Conservation (phyloP, 768 basidiomycete species). For the Boletus huronensis region DNA sequence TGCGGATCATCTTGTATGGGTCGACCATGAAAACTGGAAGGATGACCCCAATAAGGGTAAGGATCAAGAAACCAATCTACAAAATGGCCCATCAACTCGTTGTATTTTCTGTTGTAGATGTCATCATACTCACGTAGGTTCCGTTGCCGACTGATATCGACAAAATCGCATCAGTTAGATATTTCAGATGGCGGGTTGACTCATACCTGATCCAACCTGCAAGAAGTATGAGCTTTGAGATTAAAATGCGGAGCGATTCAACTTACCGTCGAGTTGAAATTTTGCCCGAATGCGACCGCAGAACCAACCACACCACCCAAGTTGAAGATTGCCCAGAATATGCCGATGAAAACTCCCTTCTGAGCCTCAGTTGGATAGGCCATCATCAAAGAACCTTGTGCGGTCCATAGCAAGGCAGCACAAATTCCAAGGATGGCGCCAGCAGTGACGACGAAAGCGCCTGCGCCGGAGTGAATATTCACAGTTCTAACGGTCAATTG, state of each 20-base stretch:
- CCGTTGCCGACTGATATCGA: conserved; percentile 55
- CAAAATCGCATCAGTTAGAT: not conserved
- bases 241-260: not conserved
- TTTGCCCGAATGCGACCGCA: conserved; percentile 68
- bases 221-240: not conserved
- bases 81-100: not conserved
- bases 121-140: conserved; percentile 68
- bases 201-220: conserved; percentile 31
- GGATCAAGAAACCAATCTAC: conserved; percentile 74
- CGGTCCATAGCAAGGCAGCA: conserved; percentile 53
- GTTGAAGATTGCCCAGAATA: conserved; percentile 75
- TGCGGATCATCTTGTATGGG: conserved; percentile 69
- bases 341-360: conserved; percentile 48
- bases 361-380: conserved; percentile 54
- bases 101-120: not conserved
- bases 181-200: not conserved
- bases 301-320: conserved; percentile 77
- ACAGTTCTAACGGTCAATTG: conserved; percentile 40
- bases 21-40: conserved; percentile 68
- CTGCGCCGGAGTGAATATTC: conserved; percentile 35
- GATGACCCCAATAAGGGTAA: conserved; percentile 63
- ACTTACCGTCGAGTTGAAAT: conserved; percentile 58
- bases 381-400: conserved; percentile 54
- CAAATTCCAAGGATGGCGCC: conserved; percentile 50
- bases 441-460: conserved; percentile 45